Evolutionary conservation across 2,329 filamentous ascomycete species (phyloP).

Genomic region (Penicillium sp.): DNA sequence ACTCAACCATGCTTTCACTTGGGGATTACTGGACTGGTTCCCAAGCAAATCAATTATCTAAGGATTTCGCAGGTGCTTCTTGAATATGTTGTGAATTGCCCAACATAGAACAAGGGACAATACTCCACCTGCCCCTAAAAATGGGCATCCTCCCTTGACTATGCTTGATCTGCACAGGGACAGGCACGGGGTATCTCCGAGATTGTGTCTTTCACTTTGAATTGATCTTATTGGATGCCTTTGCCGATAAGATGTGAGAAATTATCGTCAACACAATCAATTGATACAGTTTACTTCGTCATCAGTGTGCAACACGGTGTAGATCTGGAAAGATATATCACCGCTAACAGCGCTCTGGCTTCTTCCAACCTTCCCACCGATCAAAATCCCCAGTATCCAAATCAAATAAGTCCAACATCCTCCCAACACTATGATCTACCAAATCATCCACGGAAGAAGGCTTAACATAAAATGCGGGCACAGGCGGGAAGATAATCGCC

Average conservation of each 20-base stretch:
- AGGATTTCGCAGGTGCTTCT: background rate
- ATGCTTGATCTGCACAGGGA: background rate
- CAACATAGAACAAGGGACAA: background rate
- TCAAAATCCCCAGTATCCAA: constrained; percentile 43
- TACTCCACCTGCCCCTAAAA: background rate
- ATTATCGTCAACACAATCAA: too few species aligned
- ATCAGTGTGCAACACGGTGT: background rate
- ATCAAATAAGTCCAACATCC: constrained; percentile 49
- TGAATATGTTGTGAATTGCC: background rate
- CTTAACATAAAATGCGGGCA: constrained; percentile 48
- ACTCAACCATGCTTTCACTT: too few species aligned
- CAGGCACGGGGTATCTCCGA: background rate
- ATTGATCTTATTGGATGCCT: too few species aligned
- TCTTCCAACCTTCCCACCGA: constrained; percentile 28
- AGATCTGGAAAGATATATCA: background rate
- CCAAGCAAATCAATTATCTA: background rate
- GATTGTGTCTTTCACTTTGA: background rate
- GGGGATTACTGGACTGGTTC: background rate
- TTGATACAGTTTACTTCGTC: too few species aligned
- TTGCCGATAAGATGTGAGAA: too few species aligned
- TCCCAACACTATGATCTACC: constrained; percentile 48
- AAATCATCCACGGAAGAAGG: constrained; percentile 44
- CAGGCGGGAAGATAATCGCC: constrained; percentile 48
- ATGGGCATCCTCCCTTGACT: background rate
- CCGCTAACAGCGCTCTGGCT: background rate